A percentile compares a stretch with the other conserved stretches of the same genome.
These are phyloP conservation scores for Starmerella sirachaensis DNA, from an alignment of 805 yeast species.

Conservation along the genomic window DNA sequence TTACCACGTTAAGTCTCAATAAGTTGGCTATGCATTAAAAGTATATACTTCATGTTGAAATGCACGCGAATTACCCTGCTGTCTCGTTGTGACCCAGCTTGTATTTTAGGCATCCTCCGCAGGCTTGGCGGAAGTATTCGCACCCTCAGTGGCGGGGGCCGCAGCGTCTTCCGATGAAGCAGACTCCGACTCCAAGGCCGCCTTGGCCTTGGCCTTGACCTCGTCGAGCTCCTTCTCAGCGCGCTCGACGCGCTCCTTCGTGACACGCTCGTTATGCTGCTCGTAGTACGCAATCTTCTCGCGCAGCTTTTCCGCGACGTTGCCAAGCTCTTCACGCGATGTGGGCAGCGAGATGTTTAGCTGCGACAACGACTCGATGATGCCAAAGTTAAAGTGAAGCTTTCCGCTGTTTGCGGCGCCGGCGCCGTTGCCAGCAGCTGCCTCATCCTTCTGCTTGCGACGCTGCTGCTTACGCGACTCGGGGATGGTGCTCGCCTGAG, in stretches of 20 bases:
- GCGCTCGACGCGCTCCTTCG: conserved; percentile 58
- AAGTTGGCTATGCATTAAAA: no score
- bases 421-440: conserved; percentile 20
- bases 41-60: no score
- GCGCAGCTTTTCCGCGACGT: conserved; percentile 54
- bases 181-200: no score
- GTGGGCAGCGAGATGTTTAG: conserved; percentile 71
- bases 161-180: not conserved
- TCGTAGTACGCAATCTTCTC: conserved; percentile 57
- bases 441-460: conserved; percentile 2
- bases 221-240: conserved; percentile 69
- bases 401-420: conserved; percentile 26
- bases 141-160: not conserved
- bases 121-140: conserved; percentile 33
- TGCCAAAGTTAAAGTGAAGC: conserved; percentile 68
- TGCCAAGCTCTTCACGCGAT: conserved; percentile 55
- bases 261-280: conserved; percentile 66
- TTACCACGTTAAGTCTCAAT: no score
- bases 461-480: conserved; percentile 34
- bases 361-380: conserved; percentile 64
- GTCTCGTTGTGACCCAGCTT: not conserved
- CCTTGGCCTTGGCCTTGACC: conserved; percentile 33
- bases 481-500: conserved; percentile 27
- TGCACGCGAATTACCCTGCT: not conserved
- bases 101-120: not conserved